Conservation (phyloP, 331 rosid species). For the Erythrophleum ivorense region DNA sequence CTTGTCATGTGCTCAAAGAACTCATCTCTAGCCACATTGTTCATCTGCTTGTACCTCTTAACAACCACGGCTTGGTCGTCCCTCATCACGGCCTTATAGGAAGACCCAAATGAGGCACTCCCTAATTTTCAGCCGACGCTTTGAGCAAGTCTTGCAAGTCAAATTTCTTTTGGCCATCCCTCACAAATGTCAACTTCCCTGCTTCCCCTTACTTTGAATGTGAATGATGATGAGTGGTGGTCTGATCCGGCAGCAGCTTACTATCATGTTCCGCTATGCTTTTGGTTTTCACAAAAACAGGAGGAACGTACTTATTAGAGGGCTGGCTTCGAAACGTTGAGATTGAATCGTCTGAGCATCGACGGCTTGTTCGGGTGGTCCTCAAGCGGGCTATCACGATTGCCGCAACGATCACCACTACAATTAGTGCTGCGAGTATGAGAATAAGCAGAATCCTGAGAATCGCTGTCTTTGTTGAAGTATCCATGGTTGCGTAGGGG, state of each 20-base stretch:
- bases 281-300: conserved; percentile 39
- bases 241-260: not conserved
- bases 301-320: conserved; percentile 34
- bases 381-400: conserved; percentile 45
- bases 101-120: conserved; percentile 88
- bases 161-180: conserved; percentile 55
- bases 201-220: conserved; percentile 51
- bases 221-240: not conserved
- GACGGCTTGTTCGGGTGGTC: not conserved
- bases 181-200: conserved; percentile 66
- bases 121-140: conserved; percentile 92
- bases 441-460: conserved; percentile 47
- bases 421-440: conserved; percentile 34
- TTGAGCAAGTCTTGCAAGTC: conserved; percentile 74
- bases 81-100: conserved; percentile 71
- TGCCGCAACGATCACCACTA: conserved; percentile 48
- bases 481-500: not conserved
- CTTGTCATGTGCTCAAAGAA: conserved; percentile 87
- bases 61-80: conserved; percentile 64
- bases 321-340: conserved; percentile 38
- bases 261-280: conserved; percentile 36
- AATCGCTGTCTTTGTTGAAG: conserved; percentile 6
- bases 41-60: conserved; percentile 91
- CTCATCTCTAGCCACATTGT: conserved; percentile 75
- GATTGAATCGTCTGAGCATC: not conserved